These are phyloP conservation scores for Drosera spatulata DNA, from an alignment of 179 eudicot genomes.

Conservation along the genomic window DNA sequence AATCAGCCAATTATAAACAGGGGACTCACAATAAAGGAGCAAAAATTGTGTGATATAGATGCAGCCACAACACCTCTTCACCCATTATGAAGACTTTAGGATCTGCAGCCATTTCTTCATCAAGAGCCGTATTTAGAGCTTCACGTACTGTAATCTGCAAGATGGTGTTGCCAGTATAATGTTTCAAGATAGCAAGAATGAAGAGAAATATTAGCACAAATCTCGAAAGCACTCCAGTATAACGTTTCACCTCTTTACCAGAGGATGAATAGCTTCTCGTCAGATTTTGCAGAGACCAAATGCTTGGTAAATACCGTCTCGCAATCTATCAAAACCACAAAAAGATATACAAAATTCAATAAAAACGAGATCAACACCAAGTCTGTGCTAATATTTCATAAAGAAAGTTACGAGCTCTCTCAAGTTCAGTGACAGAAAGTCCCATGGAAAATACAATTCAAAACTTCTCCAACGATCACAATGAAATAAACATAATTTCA, in stretches of 20 bases:
- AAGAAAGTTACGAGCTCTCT: too few relatives aligned
- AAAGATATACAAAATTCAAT: neutral
- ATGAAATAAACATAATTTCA: too few relatives aligned
- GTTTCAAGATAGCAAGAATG: neutral
- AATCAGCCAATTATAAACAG: neutral
- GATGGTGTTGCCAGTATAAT: conserved; percentile 2
- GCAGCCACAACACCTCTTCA: conserved; percentile 62
- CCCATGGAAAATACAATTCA: too few relatives aligned
- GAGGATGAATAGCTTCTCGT: conserved; percentile 34
- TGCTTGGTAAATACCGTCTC: conserved; percentile 11
- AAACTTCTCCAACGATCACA: too few relatives aligned
- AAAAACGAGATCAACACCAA: neutral
- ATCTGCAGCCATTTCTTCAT: conserved; percentile 96
- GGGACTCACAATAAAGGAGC: neutral
- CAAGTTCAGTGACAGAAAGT: too few relatives aligned
- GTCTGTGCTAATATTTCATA: too few relatives aligned
- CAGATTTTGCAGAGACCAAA: conserved; percentile 18
- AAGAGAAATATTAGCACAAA: too few relatives aligned
- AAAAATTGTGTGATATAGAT: neutral
- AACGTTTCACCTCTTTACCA: conserved; percentile 26
- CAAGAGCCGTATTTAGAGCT: conserved; percentile 88
- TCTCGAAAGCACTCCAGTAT: too few relatives aligned
- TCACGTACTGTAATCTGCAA: conserved; percentile 85
- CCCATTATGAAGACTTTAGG: conserved; percentile 86
- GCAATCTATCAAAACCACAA: neutral